These are phyloP conservation scores for Haematococcus sp. DNA, from an alignment of 139 green algal species.

Conservation along the genomic window DNA sequence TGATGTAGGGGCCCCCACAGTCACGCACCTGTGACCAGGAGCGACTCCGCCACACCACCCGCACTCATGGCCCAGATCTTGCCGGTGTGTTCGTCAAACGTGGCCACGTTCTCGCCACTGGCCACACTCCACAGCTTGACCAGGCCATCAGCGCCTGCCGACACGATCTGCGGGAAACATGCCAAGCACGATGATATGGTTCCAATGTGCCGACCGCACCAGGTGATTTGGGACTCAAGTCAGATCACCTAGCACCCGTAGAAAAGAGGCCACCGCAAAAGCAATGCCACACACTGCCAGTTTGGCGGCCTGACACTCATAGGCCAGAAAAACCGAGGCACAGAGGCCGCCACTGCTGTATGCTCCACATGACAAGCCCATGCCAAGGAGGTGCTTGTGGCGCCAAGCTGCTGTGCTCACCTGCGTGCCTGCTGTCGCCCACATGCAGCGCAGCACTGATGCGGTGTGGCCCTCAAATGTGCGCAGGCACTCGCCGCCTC, in stretches of 20 bases:
- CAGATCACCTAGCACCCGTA: too few species aligned
- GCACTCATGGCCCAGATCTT: constrained; percentile 73
- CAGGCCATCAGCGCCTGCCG: constrained; percentile 87
- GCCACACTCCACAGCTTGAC: constrained; percentile 90
- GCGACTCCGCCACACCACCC: constrained; percentile 10
- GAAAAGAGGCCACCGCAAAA: too few species aligned
- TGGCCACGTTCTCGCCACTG: constrained; percentile 75
- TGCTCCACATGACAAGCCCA: not conserved
- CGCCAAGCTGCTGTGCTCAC: constrained; percentile 23
- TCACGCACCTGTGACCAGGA: constrained; percentile 26
- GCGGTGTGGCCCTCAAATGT: constrained; percentile 91
- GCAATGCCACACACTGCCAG: too few species aligned
- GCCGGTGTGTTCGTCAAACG: constrained; percentile 93
- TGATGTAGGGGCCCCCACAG: not conserved
- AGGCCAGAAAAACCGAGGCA: not conserved
- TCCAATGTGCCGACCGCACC: not conserved
- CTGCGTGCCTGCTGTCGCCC: constrained; percentile 79
- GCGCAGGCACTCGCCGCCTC: constrained; percentile 77
- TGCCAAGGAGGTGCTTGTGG: too few species aligned
- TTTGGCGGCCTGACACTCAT: too few species aligned
- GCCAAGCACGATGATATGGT: not conserved
- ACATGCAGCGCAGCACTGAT: constrained; percentile 79
- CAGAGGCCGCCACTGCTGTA: not conserved
- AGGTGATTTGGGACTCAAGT: not conserved
- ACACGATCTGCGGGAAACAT: constrained; percentile 63